These are phyloP conservation scores for Jackrogersella multiformis DNA, from an alignment of 495 filamentous ascomycete genomes.

Conservation along the genomic window DNA sequence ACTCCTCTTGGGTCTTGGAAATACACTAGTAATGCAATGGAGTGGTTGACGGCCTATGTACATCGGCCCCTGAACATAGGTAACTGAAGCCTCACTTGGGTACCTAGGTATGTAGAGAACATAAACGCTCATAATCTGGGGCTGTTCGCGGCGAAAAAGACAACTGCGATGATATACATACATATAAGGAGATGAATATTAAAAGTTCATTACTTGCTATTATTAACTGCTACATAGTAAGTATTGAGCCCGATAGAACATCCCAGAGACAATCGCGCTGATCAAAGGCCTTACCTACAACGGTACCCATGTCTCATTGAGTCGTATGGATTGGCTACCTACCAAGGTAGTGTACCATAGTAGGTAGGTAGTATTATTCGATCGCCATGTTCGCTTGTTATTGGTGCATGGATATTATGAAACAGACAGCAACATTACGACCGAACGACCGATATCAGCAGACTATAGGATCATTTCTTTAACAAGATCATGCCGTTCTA, in stretches of 20 bases:
- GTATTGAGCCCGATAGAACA: too few relatives aligned
- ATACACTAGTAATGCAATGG: constrained; percentile 12
- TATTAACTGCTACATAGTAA: not conserved
- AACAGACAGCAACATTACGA: constrained; percentile 24
- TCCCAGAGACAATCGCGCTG: not conserved
- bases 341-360: too few relatives aligned
- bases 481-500: not conserved
- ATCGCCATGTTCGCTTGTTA: constrained; percentile 11
- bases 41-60: not conserved
- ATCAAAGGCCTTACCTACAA: constrained; percentile 5
- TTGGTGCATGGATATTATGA: constrained; percentile 29
- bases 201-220: not conserved
- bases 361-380: constrained; percentile 7
- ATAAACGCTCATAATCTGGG: not conserved
- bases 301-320: too few relatives aligned
- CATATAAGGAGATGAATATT: not conserved
- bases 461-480: constrained; percentile 29
- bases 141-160: not conserved
- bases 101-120: not conserved
- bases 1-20: constrained; percentile 13
- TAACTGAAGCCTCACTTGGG: not conserved
- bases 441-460: constrained; percentile 36
- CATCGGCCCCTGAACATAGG: constrained; percentile 1
- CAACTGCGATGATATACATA: not conserved
- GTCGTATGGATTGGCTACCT: too few relatives aligned